phyloP scores from a whole-genome alignment of 768 basidiomycete species.

The Tricholoma furcatifolium region DNA sequence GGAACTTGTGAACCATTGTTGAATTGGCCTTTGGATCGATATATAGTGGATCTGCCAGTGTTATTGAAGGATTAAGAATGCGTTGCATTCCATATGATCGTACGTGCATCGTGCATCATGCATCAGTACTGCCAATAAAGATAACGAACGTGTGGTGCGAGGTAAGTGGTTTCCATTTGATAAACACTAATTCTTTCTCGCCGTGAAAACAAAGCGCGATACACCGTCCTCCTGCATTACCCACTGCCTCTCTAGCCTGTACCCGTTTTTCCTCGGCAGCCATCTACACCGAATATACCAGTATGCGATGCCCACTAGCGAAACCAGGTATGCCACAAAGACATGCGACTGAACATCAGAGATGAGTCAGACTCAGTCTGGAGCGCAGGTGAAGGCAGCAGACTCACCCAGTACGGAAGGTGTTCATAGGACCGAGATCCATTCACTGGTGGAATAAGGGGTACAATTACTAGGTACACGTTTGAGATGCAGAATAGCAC shows the following conservation, averaged over 20 bases:
- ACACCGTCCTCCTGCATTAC: slow-evolving; percentile 57
- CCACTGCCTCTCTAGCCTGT: slow-evolving; percentile 47
- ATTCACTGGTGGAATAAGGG: slow-evolving; percentile 58
- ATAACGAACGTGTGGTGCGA: too few relatives aligned
- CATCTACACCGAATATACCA: slow-evolving; percentile 55
- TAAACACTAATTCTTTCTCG: not conserved
- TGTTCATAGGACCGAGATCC: slow-evolving; percentile 51
- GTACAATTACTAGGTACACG: slow-evolving; percentile 58
- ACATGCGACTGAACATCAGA: slow-evolving; percentile 50
- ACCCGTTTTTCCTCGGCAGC: slow-evolving; percentile 48
- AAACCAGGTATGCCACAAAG: slow-evolving; percentile 43
- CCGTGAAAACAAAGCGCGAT: slow-evolving; percentile 46
- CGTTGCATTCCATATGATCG: too few relatives aligned
- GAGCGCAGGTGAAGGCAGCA: slow-evolving; percentile 22
- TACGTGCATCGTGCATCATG: too few relatives aligned
- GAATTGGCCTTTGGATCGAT: too few relatives aligned
- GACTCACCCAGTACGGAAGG: slow-evolving; percentile 69
- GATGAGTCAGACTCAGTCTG: slow-evolving; percentile 36
- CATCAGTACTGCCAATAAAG: too few relatives aligned
- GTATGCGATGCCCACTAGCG: slow-evolving; percentile 49
- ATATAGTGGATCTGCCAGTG: too few relatives aligned
- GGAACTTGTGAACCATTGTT: too few relatives aligned
- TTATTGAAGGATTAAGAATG: too few relatives aligned
- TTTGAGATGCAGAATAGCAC: slow-evolving; percentile 64
- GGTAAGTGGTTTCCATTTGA: too few relatives aligned